phyloP scores from a whole-genome alignment of 2,329 filamentous ascomycete species.

The Neospermospora avenae region DNA sequence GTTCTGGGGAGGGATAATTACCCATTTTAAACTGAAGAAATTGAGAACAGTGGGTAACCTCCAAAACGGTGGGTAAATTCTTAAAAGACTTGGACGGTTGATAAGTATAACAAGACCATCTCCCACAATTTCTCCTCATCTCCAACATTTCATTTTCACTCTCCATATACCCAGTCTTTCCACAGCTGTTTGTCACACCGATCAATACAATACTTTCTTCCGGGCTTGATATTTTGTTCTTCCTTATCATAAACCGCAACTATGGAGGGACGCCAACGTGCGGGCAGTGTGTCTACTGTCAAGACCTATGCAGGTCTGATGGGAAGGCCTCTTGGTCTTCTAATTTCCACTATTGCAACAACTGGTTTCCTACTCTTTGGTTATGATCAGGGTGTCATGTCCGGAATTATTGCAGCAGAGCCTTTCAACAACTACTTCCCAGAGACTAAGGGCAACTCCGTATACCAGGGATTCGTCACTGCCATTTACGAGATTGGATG shows the following conservation, averaged over 20 bases:
- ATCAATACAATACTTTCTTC: background rate
- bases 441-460: slow-evolving; percentile 49
- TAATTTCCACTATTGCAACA: slow-evolving; percentile 67
- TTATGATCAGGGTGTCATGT: slow-evolving; percentile 89
- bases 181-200: background rate
- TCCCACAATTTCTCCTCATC: slow-evolving; percentile 2
- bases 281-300: slow-evolving; percentile 18
- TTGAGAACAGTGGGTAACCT: slow-evolving; percentile 7
- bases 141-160: background rate
- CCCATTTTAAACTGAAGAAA: slow-evolving; percentile 2
- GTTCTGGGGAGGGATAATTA: background rate
- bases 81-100: background rate
- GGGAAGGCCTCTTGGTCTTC: slow-evolving; percentile 63
- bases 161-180: background rate
- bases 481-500: slow-evolving; percentile 56
- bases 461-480: slow-evolving; percentile 48
- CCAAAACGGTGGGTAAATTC: background rate
- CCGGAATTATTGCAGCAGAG: slow-evolving; percentile 61
- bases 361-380: slow-evolving; percentile 83
- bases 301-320: slow-evolving; percentile 59
- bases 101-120: background rate
- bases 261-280: slow-evolving; percentile 6
- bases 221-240: background rate
- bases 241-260: background rate
- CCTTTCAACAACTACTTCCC: slow-evolving; percentile 82